These are phyloP conservation scores for Aspergillus neotritici DNA, from an alignment of 2,329 filamentous ascomycete species.

Conservation along the genomic window DNA sequence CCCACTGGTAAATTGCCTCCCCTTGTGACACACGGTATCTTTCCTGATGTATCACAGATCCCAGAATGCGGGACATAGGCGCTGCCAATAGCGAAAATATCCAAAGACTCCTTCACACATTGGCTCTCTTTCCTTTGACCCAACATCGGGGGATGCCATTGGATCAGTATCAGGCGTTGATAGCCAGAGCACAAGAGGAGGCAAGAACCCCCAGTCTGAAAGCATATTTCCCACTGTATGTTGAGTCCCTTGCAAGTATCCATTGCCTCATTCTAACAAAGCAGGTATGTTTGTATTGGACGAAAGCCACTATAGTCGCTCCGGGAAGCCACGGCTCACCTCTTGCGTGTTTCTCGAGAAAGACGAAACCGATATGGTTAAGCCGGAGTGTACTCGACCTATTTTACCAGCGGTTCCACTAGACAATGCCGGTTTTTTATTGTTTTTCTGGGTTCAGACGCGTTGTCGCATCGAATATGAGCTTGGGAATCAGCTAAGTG, in stretches of 20 bases:
- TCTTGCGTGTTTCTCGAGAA: background rate
- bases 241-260: constrained; percentile 1
- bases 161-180: constrained; percentile 33
- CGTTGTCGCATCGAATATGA: too few species aligned
- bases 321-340: background rate
- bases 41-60: constrained; percentile 25
- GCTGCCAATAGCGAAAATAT: constrained; percentile 35
- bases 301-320: constrained; percentile 26
- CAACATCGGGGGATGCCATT: constrained; percentile 38
- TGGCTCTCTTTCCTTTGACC: constrained; percentile 43
- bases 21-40: too few species aligned
- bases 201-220: constrained; percentile 34
- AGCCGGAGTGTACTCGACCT: too few species aligned
- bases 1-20: constrained; percentile 50
- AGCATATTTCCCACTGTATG: constrained; percentile 44
- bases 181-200: constrained; percentile 35
- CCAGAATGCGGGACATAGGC: constrained; percentile 40
- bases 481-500: too few species aligned
- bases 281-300: constrained; percentile 41
- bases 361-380: too few species aligned
- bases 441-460: too few species aligned
- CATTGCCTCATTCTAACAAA: constrained; percentile 14
- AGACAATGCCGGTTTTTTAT: too few species aligned
- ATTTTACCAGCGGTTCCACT: too few species aligned
- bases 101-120: constrained; percentile 32